phyloP scores from a whole-genome alignment of 2,329 filamentous ascomycete genomes.

The Scedosporium aurantiacum region DNA sequence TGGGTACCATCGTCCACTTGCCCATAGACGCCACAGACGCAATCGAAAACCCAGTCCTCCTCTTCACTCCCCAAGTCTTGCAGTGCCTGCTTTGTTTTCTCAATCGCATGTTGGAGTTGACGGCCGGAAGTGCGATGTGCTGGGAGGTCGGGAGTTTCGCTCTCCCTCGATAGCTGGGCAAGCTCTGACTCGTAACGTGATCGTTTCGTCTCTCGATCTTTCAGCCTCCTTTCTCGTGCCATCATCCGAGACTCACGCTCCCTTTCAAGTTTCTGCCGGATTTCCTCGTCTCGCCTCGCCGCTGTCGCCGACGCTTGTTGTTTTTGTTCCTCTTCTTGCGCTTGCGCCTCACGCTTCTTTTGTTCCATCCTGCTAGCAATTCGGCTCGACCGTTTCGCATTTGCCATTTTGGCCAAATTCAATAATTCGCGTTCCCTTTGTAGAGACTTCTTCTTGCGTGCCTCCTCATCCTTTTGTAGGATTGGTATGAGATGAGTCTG shows the following conservation, averaged over 20 bases:
- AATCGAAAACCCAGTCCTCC: constrained; percentile 91
- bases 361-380: constrained; percentile 73
- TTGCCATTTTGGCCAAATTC: constrained; percentile 77
- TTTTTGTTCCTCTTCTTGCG: constrained; percentile 56
- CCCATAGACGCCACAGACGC: constrained; percentile 79
- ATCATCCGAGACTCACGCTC: constrained; percentile 71
- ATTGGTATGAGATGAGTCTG: constrained; percentile 72
- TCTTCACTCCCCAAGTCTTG: constrained; percentile 47
- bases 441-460: constrained; percentile 57
- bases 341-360: constrained; percentile 62
- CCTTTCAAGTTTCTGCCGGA: constrained; percentile 47
- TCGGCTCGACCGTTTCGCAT: constrained; percentile 84
- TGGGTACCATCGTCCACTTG: constrained; percentile 91
- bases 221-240: constrained; percentile 75
- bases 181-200: constrained; percentile 78
- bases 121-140: constrained; percentile 8
- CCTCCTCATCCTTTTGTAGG: constrained; percentile 67
- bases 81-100: constrained; percentile 66
- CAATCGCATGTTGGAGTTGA: constrained; percentile 64
- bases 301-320: constrained; percentile 53
- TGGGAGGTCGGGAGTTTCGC: background rate
- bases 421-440: constrained; percentile 68
- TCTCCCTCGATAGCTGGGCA: constrained; percentile 49
- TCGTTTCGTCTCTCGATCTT: constrained; percentile 75
- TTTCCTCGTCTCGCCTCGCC: constrained; percentile 56